Base-by-base conservation (phyloP, 1,139 yeast species). In the Nakaseomyces uthaithaninus region DNA sequence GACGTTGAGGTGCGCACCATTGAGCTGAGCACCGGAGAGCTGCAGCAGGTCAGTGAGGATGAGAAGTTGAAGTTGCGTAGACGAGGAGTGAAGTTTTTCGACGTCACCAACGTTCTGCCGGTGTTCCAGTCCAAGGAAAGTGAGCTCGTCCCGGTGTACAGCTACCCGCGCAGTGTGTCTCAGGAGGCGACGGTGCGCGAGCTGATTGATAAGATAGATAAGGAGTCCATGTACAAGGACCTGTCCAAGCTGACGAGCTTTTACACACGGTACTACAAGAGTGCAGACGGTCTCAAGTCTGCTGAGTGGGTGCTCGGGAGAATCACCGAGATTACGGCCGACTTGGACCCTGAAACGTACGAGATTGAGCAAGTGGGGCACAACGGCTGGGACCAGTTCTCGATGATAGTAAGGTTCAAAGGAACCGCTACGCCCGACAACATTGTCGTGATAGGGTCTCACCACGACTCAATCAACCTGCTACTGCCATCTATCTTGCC, bases 391-490 rank as follows among this genome's bases (percentile, higher is more conserved):
- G 59, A 60, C 36, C 85, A 79, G 56, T 73, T 71, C 48, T 74
- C 85, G 48, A 50, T 79, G 42, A 62, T 79, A 43, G 75, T 71
- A 9, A 59, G 56, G n/a, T 50, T 71, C 16, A 49, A 51, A 26
- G 70, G 71, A 14, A 37, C 49, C 1, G 60, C 59, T 12, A 63
- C 63, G 31, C 69, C 71, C 38, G 74, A 72, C 8, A 58, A 60
- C 33, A 65, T 74, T 19, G 80, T 89, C 2, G 76, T 89, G 15
- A 74, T 89, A 22, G 96, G 96, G 0, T 82, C 95, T 19, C 97
- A 91, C 63, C 85, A 82, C 57, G 98, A 89, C 59, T 82, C 95
- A 2, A 72, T 78, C 47, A 87, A 86, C 57, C 67, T 85, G 45
- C 51, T 84, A 39, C 69, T 84, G 44, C 95, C 95, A n/a, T 69